Evolutionary conservation across 306 rosid genomes (phyloP).

Genomic region (Begonia peltatifolia): DNA sequence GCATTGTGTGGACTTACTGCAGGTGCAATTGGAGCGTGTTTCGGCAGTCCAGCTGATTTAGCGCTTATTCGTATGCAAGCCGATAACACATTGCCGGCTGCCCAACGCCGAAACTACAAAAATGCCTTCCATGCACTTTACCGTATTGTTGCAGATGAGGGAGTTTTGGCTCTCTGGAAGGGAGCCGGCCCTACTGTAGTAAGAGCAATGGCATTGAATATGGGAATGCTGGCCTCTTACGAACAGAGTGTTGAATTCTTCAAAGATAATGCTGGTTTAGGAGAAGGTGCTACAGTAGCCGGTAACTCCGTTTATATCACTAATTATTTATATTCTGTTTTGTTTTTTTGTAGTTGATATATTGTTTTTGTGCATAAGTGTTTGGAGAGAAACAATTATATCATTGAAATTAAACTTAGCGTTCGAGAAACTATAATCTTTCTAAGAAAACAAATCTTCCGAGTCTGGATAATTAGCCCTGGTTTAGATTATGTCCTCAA

Average conservation of each 20-base stretch:
- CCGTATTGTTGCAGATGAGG: slow-evolving; percentile 51
- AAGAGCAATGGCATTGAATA: slow-evolving; percentile 73
- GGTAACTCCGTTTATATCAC: slow-evolving; percentile 27
- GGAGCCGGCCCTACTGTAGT: slow-evolving; percentile 78
- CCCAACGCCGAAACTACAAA: slow-evolving; percentile 80
- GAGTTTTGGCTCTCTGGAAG: slow-evolving; percentile 62
- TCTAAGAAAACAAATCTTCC: neutral
- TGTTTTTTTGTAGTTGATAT: no score
- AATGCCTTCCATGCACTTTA: slow-evolving; percentile 92
- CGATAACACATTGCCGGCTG: slow-evolving; percentile 82
- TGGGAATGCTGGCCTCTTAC: slow-evolving; percentile 97
- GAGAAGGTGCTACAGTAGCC: slow-evolving; percentile 64
- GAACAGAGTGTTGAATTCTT: slow-evolving; percentile 89
- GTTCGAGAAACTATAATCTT: no score
- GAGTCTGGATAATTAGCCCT: neutral
- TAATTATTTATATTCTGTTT: no score
- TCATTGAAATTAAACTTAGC: no score
- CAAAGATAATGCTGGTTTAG: slow-evolving; percentile 68
- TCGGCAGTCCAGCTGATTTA: slow-evolving; percentile 94
- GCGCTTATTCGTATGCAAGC: slow-evolving; percentile 99
- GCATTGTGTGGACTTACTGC: slow-evolving; percentile 97
- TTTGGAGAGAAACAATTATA: no score
- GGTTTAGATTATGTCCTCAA: neutral
- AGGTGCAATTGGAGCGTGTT: slow-evolving; percentile 87
- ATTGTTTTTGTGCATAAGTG: no score